Percentiles rank a stretch among this genome's conserved stretches.
Conservation (phyloP, 768 basidiomycete species). For the Steccherinum ochraceum region DNA sequence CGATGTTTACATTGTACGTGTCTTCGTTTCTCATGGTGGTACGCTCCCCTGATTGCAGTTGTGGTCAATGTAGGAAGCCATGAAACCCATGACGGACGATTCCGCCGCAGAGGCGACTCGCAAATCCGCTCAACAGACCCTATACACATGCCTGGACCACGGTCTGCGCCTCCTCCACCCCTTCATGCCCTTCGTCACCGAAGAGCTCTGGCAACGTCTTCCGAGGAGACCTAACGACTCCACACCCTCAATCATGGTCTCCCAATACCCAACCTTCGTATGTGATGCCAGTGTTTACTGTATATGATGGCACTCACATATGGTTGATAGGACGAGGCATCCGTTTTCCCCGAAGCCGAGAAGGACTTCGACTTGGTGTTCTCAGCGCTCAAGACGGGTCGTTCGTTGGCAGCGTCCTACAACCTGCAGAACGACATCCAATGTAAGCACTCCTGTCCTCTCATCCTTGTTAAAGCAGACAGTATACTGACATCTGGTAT, state of each 20-base stretch:
- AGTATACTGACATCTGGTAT: slow-evolving; percentile 1
- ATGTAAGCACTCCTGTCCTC: slow-evolving; percentile 42
- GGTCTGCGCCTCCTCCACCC: slow-evolving; percentile 91
- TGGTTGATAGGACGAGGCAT: slow-evolving; percentile 45
- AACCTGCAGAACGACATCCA: slow-evolving; percentile 83
- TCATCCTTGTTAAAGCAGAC: neutral
- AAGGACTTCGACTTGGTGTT: slow-evolving; percentile 85
- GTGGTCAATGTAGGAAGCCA: slow-evolving; percentile 71
- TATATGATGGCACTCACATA: neutral
- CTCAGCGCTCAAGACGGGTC: slow-evolving; percentile 66
- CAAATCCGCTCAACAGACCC: slow-evolving; percentile 87
- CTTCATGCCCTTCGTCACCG: slow-evolving; percentile 99
- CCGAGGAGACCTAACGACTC: slow-evolving; percentile 78
- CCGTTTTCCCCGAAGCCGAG: slow-evolving; percentile 67
- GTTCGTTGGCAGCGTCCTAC: slow-evolving; percentile 86
- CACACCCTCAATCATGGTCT: slow-evolving; percentile 86
- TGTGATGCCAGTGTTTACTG: slow-evolving; percentile 25
- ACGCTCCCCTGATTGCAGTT: neutral
- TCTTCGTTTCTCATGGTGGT: slow-evolving; percentile 2
- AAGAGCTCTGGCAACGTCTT: slow-evolving; percentile 96
- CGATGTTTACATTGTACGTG: slow-evolving; percentile 90
- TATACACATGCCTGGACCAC: slow-evolving; percentile 90
- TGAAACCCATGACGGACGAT: slow-evolving; percentile 95
- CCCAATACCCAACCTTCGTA: slow-evolving; percentile 76
- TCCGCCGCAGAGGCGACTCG: slow-evolving; percentile 54